These are phyloP conservation scores for Flaveria robusta DNA, from an alignment of 129 eudicot species.

Conservation along the genomic window DNA sequence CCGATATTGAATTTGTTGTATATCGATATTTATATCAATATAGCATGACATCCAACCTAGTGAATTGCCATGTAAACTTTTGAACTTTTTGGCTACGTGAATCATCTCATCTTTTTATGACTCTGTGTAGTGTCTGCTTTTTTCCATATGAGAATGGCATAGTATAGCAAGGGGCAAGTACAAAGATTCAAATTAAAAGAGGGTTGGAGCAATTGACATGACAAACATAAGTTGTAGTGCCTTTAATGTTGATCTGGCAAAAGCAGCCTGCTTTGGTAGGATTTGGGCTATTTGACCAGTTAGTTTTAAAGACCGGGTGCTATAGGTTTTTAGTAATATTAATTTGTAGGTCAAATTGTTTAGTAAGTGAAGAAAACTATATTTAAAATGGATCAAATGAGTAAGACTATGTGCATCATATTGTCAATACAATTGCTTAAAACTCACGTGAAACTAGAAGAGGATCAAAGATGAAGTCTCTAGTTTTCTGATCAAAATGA, in stretches of 20 bases:
- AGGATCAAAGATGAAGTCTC: not conserved
- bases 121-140: no score
- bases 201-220: conserved; percentile 1
- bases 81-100: no score
- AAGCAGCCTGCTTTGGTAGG: not conserved
- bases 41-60: no score
- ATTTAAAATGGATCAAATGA: not conserved
- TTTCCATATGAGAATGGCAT: no score
- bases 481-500: not conserved
- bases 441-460: not conserved
- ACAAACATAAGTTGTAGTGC: not conserved
- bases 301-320: not conserved
- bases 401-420: conserved; percentile 1
- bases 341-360: not conserved
- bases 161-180: no score
- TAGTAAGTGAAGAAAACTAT: not conserved
- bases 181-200: no score
- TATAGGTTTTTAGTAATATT: not conserved
- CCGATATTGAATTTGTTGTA: not conserved
- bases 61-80: no score
- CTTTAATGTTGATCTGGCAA: not conserved
- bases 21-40: no score
- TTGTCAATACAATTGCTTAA: not conserved
- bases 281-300: not conserved
- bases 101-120: no score